A percentile compares a stretch with the other conserved stretches of the same genome.
Evolutionary conservation across 768 basidiomycete genomes (phyloP).

Genomic region (Phlebiopsis flavidoalba): DNA sequence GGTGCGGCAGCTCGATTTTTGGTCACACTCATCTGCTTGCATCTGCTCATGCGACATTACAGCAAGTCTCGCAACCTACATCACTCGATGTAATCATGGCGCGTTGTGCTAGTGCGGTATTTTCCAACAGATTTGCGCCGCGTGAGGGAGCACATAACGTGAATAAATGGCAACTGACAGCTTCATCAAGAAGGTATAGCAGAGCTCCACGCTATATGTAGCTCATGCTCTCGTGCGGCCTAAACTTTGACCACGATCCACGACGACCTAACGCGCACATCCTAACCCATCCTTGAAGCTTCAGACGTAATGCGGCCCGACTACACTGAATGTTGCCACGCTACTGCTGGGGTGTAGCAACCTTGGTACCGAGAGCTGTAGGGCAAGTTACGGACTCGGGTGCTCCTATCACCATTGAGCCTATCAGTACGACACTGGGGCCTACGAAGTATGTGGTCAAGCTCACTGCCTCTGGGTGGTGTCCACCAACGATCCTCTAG

Average conservation of each 20-base stretch:
- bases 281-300: too few species aligned
- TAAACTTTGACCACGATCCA: neutral
- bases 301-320: too few species aligned
- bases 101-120: neutral
- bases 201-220: neutral
- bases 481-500: neutral
- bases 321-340: too few species aligned
- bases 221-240: neutral
- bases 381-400: neutral
- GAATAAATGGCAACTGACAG: neutral
- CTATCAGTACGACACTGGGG: neutral
- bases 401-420: neutral
- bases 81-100: too few species aligned
- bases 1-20: too few species aligned
- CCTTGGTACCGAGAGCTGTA: neutral
- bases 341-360: too few species aligned
- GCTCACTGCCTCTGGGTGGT: neutral
- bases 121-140: neutral
- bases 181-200: neutral
- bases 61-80: neutral
- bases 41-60: neutral
- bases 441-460: neutral
- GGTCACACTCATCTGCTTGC: too few species aligned
- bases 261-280: neutral
- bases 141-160: neutral